These are phyloP conservation scores for Verticillium tricorpus DNA, from an alignment of 2,329 filamentous ascomycete species.

Conservation along the genomic window DNA sequence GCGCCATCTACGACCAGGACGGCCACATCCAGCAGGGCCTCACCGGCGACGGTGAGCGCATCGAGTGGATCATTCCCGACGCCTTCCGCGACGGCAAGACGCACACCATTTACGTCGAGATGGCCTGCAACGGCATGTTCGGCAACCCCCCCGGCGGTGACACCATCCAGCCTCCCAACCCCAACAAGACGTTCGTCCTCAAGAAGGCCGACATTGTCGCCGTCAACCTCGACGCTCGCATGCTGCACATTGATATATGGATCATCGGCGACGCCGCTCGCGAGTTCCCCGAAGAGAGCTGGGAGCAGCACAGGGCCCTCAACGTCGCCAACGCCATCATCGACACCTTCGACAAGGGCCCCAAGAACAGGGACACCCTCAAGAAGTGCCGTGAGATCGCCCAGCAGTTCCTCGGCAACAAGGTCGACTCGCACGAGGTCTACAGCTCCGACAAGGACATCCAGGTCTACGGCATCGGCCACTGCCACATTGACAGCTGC, in stretches of 20 bases:
- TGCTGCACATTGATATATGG: slow-evolving; percentile 89
- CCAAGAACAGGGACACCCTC: slow-evolving; percentile 72
- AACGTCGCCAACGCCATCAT: slow-evolving; percentile 84
- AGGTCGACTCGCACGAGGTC: slow-evolving; percentile 77
- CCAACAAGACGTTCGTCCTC: slow-evolving; percentile 77
- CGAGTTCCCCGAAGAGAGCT: slow-evolving; percentile 84
- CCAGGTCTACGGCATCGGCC: slow-evolving; percentile 83
- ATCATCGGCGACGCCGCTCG: slow-evolving; percentile 89
- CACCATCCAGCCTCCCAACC: slow-evolving; percentile 80
- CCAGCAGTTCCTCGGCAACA: slow-evolving; percentile 72
- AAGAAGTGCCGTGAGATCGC: slow-evolving; percentile 78
- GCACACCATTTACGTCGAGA: slow-evolving; percentile 91
- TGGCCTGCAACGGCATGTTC: slow-evolving; percentile 99
- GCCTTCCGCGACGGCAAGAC: slow-evolving; percentile 78
- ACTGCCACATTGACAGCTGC: slow-evolving; percentile 97
- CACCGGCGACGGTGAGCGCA: slow-evolving; percentile 82
- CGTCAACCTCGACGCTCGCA: slow-evolving; percentile 79
- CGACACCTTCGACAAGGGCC: slow-evolving; percentile 78
- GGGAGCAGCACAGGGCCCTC: slow-evolving; percentile 83
- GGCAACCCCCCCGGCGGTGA: slow-evolving; percentile 84
- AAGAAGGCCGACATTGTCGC: slow-evolving; percentile 79
- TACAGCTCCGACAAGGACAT: slow-evolving; percentile 72
- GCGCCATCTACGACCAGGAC: slow-evolving; percentile 86
- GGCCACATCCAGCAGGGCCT: slow-evolving; percentile 89
- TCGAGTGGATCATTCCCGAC: slow-evolving; percentile 86